These are phyloP conservation scores for Exophiala bonariae DNA, from an alignment of 2,329 filamentous ascomycete species.

Conservation along the genomic window DNA sequence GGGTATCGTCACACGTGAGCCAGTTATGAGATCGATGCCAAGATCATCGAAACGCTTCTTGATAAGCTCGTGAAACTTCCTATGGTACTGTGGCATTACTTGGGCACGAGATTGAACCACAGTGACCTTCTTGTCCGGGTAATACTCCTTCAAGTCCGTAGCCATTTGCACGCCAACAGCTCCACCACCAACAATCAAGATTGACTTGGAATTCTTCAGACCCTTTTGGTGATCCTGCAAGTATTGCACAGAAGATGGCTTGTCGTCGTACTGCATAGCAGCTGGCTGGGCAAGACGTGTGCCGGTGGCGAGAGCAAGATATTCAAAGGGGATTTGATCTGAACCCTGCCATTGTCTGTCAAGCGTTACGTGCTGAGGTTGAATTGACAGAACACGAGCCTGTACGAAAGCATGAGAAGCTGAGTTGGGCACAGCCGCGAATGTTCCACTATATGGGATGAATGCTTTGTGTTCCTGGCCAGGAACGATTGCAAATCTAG, in stretches of 20 bases:
- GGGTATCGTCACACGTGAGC: conserved; percentile 15
- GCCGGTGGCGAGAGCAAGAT: conserved; percentile 59
- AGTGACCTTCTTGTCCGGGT: conserved; percentile 48
- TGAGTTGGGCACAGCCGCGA: conserved; percentile 38
- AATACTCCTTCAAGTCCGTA: conserved; percentile 49
- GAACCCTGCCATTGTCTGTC: conserved; percentile 39
- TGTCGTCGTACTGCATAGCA: conserved; percentile 9
- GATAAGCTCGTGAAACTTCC: conserved; percentile 15
- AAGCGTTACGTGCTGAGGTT: conserved; percentile 47
- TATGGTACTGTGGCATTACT: conserved; percentile 20
- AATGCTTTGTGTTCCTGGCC: conserved; percentile 61
- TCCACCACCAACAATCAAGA: conserved; percentile 48
- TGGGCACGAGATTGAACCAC: conserved; percentile 47
- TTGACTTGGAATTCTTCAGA: conserved; percentile 45
- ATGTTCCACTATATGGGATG: conserved; percentile 51
- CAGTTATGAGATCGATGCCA: conserved; percentile 20
- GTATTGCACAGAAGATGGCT: conserved; percentile 10
- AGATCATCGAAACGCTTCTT: conserved; percentile 18
- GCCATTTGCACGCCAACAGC: conserved; percentile 54
- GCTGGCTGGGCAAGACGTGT: conserved; percentile 31
- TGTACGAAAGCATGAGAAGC: conserved; percentile 40
- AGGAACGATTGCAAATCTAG: conserved; percentile 58
- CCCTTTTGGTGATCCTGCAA: conserved; percentile 27
- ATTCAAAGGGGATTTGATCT: conserved; percentile 53
- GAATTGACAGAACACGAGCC: conserved; percentile 38